Percentiles rank a stretch among this genome's conserved stretches.
Conservation (phyloP, 306 rosid genomes). For the Gastrolobium villosum region DNA sequence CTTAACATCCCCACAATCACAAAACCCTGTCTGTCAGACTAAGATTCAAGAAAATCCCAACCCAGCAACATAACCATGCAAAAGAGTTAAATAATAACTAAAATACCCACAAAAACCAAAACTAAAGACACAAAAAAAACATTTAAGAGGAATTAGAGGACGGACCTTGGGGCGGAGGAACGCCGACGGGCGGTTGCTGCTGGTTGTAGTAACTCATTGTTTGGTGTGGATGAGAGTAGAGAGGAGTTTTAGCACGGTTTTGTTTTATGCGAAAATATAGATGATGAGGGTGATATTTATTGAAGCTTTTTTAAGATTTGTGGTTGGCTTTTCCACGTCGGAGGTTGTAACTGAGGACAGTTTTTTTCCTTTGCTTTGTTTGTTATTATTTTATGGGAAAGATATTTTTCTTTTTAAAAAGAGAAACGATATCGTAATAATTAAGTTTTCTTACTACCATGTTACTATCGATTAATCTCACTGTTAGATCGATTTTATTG, state of each 20-base stretch:
- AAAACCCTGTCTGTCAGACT: not conserved
- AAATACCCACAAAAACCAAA: not conserved
- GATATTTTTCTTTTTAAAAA: no score
- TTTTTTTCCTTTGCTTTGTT: not conserved
- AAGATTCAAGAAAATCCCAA: not conserved
- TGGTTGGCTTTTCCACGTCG: not conserved
- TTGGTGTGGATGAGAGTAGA: not conserved
- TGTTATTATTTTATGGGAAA: not conserved
- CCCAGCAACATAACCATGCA: slow-evolving; percentile 6
- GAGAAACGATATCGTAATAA: no score
- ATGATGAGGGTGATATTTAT: not conserved
- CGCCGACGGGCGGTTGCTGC: slow-evolving; percentile 93
- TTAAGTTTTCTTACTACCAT: no score
- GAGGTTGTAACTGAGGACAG: slow-evolving; percentile 47
- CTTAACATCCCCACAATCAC: not conserved
- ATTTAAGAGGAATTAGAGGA: not conserved
- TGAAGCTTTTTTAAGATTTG: not conserved
- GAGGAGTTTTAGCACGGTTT: not conserved
- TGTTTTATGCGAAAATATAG: not conserved
- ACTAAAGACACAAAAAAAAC: no score
- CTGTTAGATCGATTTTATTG: no score
- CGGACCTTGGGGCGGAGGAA: slow-evolving; percentile 91
- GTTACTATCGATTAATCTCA: no score
- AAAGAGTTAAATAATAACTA: not conserved
- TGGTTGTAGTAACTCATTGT: slow-evolving; percentile 86